Evolutionary conservation across 2,329 filamentous ascomycete genomes (phyloP), one percentile per base, ranked within the genome.

Genomic region (Ascochyta rabiei): DNA sequence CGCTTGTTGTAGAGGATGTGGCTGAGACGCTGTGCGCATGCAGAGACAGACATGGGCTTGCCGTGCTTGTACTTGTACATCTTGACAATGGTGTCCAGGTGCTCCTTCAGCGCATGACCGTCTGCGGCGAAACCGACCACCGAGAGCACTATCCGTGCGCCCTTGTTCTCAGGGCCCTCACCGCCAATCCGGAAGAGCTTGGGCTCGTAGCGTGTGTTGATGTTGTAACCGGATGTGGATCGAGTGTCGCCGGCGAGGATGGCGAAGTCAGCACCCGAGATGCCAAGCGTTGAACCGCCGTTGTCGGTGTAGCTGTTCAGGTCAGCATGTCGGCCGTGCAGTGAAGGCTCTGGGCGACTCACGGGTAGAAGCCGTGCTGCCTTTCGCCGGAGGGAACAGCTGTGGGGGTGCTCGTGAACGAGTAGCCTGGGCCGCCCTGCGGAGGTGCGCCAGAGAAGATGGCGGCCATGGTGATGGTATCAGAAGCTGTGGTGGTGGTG

Each of bases 1-100:
- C 95, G 91, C 82, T 98, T 98, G 77, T 88, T 84, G 82, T 99
- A 99, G 53, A 99, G 87, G 64, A 99, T 96, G 41, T 96, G 97
- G 35, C 91, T 93, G 58, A 99, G 84, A 52, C 93, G 88, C 80
- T 98, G 93, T 51, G 95, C 96, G 78, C 93, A 98, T 43, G 95
- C 95, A 70, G 91, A 89, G 71, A 98, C 89, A 61, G 86, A 89
- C 89, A 99, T 99, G 63, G 91, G 87, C 82, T 98, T 99, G 77
- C 91, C 91, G 77, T 98, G 93, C 76, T 96, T 92, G 82, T 97
- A 97, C 71, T 90, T 90, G 86, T 98, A 98, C 89, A 98, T 96
- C 83, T 96, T 98, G 82, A 96, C 95, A 72, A 96, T 86, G 61
- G 91, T 88, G 75, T 98, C 93, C 61, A 98, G 86, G 62, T 91